Evolutionary conservation across 768 basidiomycete genomes (phyloP), one percentile per base, ranked within the genome.

Genomic region (Tricholoma terreum): DNA sequence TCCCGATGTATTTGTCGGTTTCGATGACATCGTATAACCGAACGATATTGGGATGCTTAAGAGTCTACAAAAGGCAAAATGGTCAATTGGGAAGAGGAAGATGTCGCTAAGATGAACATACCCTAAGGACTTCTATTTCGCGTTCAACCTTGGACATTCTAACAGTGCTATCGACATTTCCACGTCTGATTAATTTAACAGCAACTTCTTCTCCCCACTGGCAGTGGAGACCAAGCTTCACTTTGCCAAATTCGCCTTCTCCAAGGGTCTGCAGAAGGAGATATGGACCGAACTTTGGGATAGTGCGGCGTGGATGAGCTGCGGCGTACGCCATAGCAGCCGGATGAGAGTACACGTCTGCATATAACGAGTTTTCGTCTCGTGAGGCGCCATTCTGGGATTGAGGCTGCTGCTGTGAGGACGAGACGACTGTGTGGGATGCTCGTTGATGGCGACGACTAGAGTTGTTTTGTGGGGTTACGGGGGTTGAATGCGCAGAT

Each of bases 1-100:
- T 99, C 35, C 97, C 97, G 65, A 99, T 98, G 75, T 98, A 98
- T 73, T 97, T 98, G 79, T 98, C 97, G 1, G 97, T 98, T 72
- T 98, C 95, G 63, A 99, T 97, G 19, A 98, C 95, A 69, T 99
- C 97, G 82, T 96, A 98, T 45, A 98, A 78, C 9, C 94, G 87
- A 34, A 98, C 97, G 73, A 99, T 98, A 71, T 98, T 98, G 0
- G 97, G 97, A 63, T 99, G 97, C 69, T 94, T 93, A 58, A 99
- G 82, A 55, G 84, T 86, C 95, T 98, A 69, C 8, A 64, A 27
- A 33, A 17, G 46, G 30, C 60, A 57, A 52, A 35, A 51, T 52
- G 50, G 40, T 12, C 17, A 40, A 14, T 3, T 17, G 40, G 2
- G 31, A 21, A 54, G 8, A 27, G 24, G 24, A 27, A 27, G 6